phyloP scores from a whole-genome alignment of 352 stramenopile genomes.

The Globisporangium nagaii region DNA sequence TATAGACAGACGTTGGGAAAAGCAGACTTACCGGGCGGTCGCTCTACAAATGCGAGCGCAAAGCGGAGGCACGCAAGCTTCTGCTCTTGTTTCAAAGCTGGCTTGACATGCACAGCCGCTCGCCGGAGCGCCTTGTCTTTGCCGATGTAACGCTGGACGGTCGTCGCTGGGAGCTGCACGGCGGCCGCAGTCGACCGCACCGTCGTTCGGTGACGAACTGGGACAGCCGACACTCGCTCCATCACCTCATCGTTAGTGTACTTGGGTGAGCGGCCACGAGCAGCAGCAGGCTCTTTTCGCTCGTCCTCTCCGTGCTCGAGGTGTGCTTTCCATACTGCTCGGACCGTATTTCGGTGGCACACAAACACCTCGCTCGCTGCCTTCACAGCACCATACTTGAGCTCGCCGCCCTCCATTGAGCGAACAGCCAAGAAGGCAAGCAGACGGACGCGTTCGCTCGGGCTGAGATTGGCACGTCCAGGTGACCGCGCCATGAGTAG shows the following conservation, averaged over 20 bases:
- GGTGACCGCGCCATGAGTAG: neutral
- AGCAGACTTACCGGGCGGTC: neutral
- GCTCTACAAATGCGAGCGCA: neutral
- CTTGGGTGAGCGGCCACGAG: neutral
- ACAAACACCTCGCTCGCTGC: neutral
- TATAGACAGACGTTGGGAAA: no score
- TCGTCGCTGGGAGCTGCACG: neutral
- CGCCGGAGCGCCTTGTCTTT: neutral
- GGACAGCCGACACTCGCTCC: neutral
- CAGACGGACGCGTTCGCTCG: neutral
- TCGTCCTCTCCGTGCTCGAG: neutral
- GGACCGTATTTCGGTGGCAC: neutral
- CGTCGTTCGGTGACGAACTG: neutral
- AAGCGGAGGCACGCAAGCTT: neutral
- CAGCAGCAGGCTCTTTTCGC: neutral
- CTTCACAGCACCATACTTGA: neutral
- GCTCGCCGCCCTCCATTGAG: neutral
- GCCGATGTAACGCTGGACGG: neutral
- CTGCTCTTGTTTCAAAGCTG: neutral
- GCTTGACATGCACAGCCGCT: neutral
- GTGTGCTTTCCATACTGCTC: neutral
- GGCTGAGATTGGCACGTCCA: neutral
- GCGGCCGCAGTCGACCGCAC: neutral
- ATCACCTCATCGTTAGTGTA: neutral
- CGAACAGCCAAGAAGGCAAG: neutral